Percentiles rank a stretch among this genome's conserved stretches.
Conservation (phyloP, 2,329 filamentous ascomycete species). For the Pseudogymnoascus sp. region DNA sequence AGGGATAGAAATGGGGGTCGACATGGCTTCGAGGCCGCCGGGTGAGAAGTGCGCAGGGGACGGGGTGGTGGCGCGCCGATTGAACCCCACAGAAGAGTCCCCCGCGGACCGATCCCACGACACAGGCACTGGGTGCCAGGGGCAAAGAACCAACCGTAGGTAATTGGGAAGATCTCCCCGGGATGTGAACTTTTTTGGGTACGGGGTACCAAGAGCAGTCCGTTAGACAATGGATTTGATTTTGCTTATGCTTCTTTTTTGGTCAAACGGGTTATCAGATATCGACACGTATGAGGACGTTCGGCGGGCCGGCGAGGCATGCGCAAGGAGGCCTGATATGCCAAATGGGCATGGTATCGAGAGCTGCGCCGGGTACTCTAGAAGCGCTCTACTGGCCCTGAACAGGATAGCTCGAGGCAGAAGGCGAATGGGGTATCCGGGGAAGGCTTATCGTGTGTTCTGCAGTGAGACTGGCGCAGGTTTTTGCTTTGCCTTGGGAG, state of each 20-base stretch:
- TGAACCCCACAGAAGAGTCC: slow-evolving; percentile 7
- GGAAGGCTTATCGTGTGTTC: slow-evolving; percentile 1
- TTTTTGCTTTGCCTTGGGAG: too few relatives aligned
- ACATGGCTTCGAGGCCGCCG: slow-evolving; percentile 35
- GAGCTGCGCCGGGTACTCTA: not conserved
- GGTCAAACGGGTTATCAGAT: not conserved
- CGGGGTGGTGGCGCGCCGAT: not conserved
- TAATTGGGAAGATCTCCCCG: not conserved
- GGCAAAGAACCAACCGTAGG: slow-evolving; percentile 7
- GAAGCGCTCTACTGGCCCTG: slow-evolving; percentile 6
- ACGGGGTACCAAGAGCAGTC: not conserved
- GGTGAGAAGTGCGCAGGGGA: slow-evolving; percentile 8
- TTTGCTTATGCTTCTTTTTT: slow-evolving; percentile 6
- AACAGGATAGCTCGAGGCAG: slow-evolving; percentile 5
- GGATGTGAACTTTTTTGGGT: not conserved
- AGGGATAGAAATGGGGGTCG: slow-evolving; percentile 47
- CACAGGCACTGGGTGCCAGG: not conserved
- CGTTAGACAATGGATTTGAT: not conserved
- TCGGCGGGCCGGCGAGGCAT: slow-evolving; percentile 5
- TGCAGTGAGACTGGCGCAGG: slow-evolving; percentile 2
- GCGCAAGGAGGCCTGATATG: slow-evolving; percentile 4
- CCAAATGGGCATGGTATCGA: slow-evolving; percentile 7
- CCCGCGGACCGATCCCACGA: slow-evolving; percentile 5
- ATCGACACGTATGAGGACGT: slow-evolving; percentile 1
- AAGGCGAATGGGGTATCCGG: slow-evolving; percentile 7